Evolutionary conservation across 176 grass and related monocot species (phyloP), one percentile per base, ranked within the genome.

Genomic region (Bolboschoenus planiculmis): DNA sequence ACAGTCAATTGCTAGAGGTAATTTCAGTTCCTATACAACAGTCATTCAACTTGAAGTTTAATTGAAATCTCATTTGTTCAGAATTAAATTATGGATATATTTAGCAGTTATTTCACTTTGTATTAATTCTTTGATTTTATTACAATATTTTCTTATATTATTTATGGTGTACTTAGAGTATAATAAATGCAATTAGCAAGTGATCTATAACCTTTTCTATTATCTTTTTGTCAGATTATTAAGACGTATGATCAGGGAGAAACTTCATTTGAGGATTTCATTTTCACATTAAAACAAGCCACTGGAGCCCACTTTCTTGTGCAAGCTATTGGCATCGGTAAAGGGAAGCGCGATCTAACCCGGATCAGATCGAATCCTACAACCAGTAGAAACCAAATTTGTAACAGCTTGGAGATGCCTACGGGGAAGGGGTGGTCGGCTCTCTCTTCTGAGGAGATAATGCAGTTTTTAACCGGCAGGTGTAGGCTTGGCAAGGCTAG

Each of bases 401-500:
- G 64, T 1, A 46, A 20, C 26, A 85, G 87, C 4, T 73, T 81
- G 43, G 94, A 94, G 79, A 92, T 97, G 43, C 94, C 91, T 67
- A 59, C 87, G 78, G 94, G 94, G 54, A 97, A 97, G 86, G 91
- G 90, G 54, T 97, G 94, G 61, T 90, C 91, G 24, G 87, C 64
- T 9, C 90, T 97, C 78, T 87, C 88, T 44, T 89, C 90, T 89
- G 88, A 78, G 72, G 90, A 92, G 50, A 94, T 97, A 62, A 86
- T 97, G 29, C 88, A 93, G 70, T 90, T 92, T 90, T 83, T 97
- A 83, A 97, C 90, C 35, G 94, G 91, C 70, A 88, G 90, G 89
- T 90, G 90, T 70, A 92, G 94, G 85, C 59, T 97, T 84, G 93
- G 94, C 85, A 97, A 97, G 78, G 88, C 92, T 71, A 97, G 74